A percentile compares a stretch with the other conserved stretches of the same genome.
phyloP scores from a whole-genome alignment of 192 early-diverging fungal genomes.

The Rhizophlyctis rosea region DNA sequence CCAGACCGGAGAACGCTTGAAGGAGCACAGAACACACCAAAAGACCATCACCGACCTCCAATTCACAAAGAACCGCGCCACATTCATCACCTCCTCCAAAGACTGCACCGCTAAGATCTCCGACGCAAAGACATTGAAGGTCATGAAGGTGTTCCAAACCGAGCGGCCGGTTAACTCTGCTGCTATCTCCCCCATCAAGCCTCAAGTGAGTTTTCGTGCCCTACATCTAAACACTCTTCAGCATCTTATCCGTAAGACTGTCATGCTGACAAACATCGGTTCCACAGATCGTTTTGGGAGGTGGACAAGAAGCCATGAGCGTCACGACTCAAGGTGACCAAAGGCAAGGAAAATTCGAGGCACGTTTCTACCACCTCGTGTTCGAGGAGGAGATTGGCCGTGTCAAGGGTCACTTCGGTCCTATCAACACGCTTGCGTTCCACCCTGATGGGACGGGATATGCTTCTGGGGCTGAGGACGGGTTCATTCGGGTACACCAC shows the following conservation, averaged over 20 bases:
- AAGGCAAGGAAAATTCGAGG: slow-evolving; percentile 95
- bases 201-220: slow-evolving; percentile 33
- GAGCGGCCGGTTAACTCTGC: slow-evolving; percentile 93
- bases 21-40: slow-evolving; percentile 65
- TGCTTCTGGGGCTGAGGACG: slow-evolving; percentile 96
- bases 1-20: slow-evolving; percentile 67
- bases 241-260: not conserved
- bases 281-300: slow-evolving; percentile 62
- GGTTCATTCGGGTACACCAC: slow-evolving; percentile 94
- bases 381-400: slow-evolving; percentile 96
- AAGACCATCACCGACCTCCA: slow-evolving; percentile 86
- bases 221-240: not conserved
- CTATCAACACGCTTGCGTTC: slow-evolving; percentile 98
- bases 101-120: slow-evolving; percentile 89
- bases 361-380: slow-evolving; percentile 92
- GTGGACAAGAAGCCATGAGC: slow-evolving; percentile 98
- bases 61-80: slow-evolving; percentile 81
- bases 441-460: slow-evolving; percentile 82
- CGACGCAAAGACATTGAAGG: slow-evolving; percentile 78
- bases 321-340: slow-evolving; percentile 83
- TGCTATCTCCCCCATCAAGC: slow-evolving; percentile 74
- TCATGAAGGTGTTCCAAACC: slow-evolving; percentile 80
- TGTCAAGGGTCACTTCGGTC: slow-evolving; percentile 98
- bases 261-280: not conserved
- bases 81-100: slow-evolving; percentile 95